Conservation (phyloP, 345 rosid genomes). For the Boechera divaricarpa region DNA sequence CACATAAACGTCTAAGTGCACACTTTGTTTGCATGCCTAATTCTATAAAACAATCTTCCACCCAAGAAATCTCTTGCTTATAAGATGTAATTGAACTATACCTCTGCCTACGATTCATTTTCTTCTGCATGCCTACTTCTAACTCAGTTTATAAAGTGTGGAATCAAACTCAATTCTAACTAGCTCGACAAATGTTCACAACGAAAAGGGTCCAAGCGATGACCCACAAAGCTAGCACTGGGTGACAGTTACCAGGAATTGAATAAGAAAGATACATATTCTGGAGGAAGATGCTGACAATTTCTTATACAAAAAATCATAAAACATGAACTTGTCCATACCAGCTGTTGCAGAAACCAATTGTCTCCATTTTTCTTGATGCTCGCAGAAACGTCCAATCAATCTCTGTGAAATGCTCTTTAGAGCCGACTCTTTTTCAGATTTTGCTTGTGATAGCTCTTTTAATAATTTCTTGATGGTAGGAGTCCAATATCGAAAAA, state of each 20-base stretch:
- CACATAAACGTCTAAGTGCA: constrained; percentile 17
- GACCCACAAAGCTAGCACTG: constrained; percentile 22
- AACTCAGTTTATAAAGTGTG: constrained; percentile 14
- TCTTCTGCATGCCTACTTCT: constrained; percentile 24
- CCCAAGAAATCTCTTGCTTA: constrained; percentile 19
- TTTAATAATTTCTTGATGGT: constrained; percentile 67
- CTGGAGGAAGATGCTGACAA: constrained; percentile 24
- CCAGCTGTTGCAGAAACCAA: constrained; percentile 82
- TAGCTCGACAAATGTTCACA: constrained; percentile 11
- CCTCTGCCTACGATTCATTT: constrained; percentile 15
- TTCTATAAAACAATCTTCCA: constrained; percentile 13
- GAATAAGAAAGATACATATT: background rate
- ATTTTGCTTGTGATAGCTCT: constrained; percentile 79
- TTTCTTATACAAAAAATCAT: background rate
- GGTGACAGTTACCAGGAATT: constrained; percentile 9
- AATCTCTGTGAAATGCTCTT: constrained; percentile 83
- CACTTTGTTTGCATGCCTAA: constrained; percentile 2
- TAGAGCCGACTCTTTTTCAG: constrained; percentile 77
- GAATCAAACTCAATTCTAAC: constrained; percentile 25
- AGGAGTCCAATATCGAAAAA: constrained; percentile 90
- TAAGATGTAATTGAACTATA: constrained; percentile 17
- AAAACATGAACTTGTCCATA: constrained; percentile 43
- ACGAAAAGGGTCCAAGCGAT: constrained; percentile 1
- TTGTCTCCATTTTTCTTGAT: constrained; percentile 82
- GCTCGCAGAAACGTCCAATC: constrained; percentile 70